Evolutionary conservation across 2,329 filamentous ascomycete species (phyloP), one percentile per base, ranked within the genome.

Genomic region (Botrytis tulipae): DNA sequence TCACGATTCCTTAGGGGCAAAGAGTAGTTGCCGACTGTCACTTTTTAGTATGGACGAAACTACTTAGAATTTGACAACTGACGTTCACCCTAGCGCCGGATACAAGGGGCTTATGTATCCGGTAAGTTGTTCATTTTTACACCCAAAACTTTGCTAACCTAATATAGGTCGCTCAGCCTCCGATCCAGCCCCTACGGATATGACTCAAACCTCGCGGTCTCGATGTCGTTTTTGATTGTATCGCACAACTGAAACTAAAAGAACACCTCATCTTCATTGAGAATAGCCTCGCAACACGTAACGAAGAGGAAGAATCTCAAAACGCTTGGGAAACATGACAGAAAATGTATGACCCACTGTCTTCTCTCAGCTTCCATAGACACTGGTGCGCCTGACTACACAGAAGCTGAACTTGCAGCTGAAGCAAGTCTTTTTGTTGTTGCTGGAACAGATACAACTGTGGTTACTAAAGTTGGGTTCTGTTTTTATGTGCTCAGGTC

Each of bases 321-420:
- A 57, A 42, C 37, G 16, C 51, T 57, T 18, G 3, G 51, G 51
- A 54, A 3, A n/a, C 25, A 51, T n/a, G 48, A 0, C 25, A n/a
- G 68, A 35, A 29, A 61, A 35, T 10, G 37, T n/a, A 70, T 70
- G 20, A 37, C 37, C 18, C 68, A 48, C 18, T 61, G n/a, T 2
- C 54, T 99, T 81, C 98, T 98, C 85, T 98, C 98, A 83, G 98
- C 96, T 0, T 98, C 95, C 35, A 94, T 98, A 76, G 95, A 98
- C 75, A 94, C 95, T 25, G 93, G 95, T 78, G 95, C 98, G 78
- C 94, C 94, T 0, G 96, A n/a, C 9, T 25, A 61, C 40, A 20
- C 54, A 6, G 25, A 14, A 4, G 57, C n/a, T 14, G 59, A 71
- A 37, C 9, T 63, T 14, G n/a, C 32, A 25, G 42, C n/a, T 10